These are phyloP conservation scores for Bocquillonia castaneifolia DNA, from an alignment of 441 rosid species.

Conservation along the genomic window DNA sequence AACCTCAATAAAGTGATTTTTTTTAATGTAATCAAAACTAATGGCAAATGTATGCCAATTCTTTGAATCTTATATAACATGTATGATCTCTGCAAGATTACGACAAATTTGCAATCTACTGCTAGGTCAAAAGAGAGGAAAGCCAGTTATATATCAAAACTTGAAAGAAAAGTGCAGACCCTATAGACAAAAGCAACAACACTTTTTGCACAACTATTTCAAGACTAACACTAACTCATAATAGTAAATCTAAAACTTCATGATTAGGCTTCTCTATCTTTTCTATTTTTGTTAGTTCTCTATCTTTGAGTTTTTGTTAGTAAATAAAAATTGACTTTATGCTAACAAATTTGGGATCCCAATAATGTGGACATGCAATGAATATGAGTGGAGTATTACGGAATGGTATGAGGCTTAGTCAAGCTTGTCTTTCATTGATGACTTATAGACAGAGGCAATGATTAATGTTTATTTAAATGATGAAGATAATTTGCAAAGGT, in stretches of 20 bases:
- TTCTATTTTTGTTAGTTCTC: no score
- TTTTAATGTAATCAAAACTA: not conserved
- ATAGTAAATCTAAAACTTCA: not conserved
- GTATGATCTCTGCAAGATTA: constrained; percentile 46
- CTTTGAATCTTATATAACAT: constrained; percentile 1
- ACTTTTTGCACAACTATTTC: constrained; percentile 81
- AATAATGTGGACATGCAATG: no score
- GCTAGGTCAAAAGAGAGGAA: constrained; percentile 89
- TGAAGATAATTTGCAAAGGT: no score
- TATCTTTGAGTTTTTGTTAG: no score
- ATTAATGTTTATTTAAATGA: no score
- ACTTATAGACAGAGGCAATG: no score
- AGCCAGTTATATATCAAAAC: constrained; percentile 72
- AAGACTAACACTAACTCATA: constrained; percentile 36
- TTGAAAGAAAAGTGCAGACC: constrained; percentile 80
- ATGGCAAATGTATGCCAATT: not conserved
- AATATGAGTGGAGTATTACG: no score
- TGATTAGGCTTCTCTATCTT: not conserved
- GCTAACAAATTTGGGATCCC: no score
- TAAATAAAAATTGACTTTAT: no score
- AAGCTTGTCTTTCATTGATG: no score
- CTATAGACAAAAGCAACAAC: constrained; percentile 92
- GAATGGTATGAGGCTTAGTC: no score
- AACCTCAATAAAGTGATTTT: no score
- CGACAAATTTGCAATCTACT: constrained; percentile 87